These are phyloP conservation scores for Sporisorium graminicola DNA, from an alignment of 1,284 basidiomycete species.

Conservation along the genomic window DNA sequence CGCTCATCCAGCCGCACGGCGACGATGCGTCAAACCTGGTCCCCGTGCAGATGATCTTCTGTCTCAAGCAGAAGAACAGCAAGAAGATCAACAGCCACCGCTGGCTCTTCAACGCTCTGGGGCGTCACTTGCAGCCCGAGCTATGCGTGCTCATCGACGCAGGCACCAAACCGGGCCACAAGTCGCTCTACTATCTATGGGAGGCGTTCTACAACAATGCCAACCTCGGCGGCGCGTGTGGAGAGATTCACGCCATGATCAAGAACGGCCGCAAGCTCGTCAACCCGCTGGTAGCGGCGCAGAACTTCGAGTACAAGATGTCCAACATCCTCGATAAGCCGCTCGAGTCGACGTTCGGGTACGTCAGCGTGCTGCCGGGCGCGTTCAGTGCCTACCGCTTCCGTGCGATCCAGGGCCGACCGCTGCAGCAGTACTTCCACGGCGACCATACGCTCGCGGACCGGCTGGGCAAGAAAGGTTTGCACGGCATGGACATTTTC, in stretches of 20 bases:
- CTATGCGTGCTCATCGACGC: conserved; percentile 68
- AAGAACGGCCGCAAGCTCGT: conserved; percentile 66
- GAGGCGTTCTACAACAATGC: conserved; percentile 69
- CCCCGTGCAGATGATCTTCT: conserved; percentile 94
- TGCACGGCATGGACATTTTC: conserved; percentile 98
- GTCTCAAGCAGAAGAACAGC: conserved; percentile 95
- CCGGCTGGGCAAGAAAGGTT: conserved; percentile 90
- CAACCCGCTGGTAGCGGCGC: conserved; percentile 76
- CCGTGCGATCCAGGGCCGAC: conserved; percentile 89
- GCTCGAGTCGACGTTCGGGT: conserved; percentile 93
- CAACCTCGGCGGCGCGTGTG: conserved; percentile 68
- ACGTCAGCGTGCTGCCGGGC: conserved; percentile 89
- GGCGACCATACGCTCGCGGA: conserved; percentile 88
- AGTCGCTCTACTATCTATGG: conserved; percentile 68
- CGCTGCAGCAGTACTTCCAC: conserved; percentile 97
- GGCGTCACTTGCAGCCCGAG: conserved; percentile 74
- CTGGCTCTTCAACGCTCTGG: conserved; percentile 98
- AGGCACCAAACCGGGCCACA: conserved; percentile 68
- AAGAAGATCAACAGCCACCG: conserved; percentile 77
- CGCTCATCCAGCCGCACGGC: conserved; percentile 87
- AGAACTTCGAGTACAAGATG: conserved; percentile 98
- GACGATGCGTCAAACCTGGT: conserved; percentile 84
- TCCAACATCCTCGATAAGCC: conserved; percentile 83
- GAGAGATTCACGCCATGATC: conserved; percentile 69
- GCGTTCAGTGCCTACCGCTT: conserved; percentile 96